Percentiles rank a stretch among this genome's conserved stretches.
These are phyloP conservation scores for Silene vulgaris DNA, from an alignment of 179 eudicot species.

Conservation along the genomic window DNA sequence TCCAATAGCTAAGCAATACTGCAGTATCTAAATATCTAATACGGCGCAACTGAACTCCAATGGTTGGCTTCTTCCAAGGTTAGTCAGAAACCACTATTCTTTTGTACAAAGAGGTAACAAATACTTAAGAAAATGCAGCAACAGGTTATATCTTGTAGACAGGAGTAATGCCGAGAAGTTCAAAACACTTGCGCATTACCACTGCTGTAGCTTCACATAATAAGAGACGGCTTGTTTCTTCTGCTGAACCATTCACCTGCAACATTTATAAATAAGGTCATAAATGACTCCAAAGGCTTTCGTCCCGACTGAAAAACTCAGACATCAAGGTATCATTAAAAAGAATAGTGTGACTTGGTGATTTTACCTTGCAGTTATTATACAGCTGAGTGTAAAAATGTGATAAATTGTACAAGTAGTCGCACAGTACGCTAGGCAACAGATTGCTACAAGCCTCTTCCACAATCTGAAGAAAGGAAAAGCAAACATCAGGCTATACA, in stretches of 20 bases:
- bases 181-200: slow-evolving; percentile 62
- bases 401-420: slow-evolving; percentile 62
- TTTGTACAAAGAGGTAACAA: no score
- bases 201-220: slow-evolving; percentile 64
- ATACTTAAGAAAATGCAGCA: no score
- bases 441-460: slow-evolving; percentile 68
- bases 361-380: slow-evolving; percentile 51
- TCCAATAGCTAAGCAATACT: no score
- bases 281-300: neutral
- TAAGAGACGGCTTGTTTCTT: slow-evolving; percentile 57
- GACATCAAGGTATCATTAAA: neutral
- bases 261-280: neutral
- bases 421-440: slow-evolving; percentile 60
- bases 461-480: slow-evolving; percentile 43
- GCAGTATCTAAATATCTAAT: no score
- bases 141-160: slow-evolving; percentile 20
- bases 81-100: no score
- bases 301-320: neutral
- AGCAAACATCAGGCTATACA: no score
- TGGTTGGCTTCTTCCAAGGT: no score
- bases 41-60: no score
- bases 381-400: slow-evolving; percentile 44
- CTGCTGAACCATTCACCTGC: slow-evolving; percentile 52
- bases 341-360: neutral
- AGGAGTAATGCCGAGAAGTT: slow-evolving; percentile 58